These are phyloP conservation scores for Rhazya stricta DNA, from an alignment of 257 asterid species.

Conservation along the genomic window DNA sequence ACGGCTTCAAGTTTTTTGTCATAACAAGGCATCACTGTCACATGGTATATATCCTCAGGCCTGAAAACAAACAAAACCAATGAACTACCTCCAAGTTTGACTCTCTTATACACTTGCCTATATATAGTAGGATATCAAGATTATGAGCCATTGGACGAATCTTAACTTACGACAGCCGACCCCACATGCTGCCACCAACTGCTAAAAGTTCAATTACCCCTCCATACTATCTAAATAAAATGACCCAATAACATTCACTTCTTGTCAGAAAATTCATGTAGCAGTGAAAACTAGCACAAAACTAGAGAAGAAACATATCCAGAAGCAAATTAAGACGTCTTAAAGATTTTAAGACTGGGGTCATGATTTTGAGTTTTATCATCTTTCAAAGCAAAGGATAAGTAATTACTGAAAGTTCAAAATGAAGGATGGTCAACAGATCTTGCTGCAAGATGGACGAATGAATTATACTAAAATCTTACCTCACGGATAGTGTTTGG, in stretches of 20 bases:
- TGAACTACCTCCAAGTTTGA: conserved; percentile 19
- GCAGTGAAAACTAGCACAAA: neutral
- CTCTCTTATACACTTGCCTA: neutral
- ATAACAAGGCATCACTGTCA: conserved; percentile 97
- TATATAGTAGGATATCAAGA: neutral
- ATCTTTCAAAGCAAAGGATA: neutral
- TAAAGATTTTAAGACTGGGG: neutral
- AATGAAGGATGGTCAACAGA: neutral
- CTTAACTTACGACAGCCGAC: neutral
- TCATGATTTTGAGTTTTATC: neutral
- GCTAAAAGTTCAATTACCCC: neutral
- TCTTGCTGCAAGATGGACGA: neutral
- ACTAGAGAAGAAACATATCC: neutral
- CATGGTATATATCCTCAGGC: conserved; percentile 90
- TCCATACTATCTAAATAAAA: neutral
- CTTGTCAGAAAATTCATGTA: neutral
- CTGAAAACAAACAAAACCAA: conserved; percentile 36
- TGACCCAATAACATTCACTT: neutral
- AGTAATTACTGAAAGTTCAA: neutral
- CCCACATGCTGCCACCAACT: neutral
- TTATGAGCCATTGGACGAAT: neutral
- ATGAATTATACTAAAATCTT: conserved; percentile 3
- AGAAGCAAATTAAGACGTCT: neutral
- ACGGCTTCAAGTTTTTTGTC: conserved; percentile 98
- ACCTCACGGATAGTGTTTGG: conserved; percentile 63